Evolutionary conservation across 257 asterid species (phyloP).

Genomic region (Nicotiana obtusifolia): DNA sequence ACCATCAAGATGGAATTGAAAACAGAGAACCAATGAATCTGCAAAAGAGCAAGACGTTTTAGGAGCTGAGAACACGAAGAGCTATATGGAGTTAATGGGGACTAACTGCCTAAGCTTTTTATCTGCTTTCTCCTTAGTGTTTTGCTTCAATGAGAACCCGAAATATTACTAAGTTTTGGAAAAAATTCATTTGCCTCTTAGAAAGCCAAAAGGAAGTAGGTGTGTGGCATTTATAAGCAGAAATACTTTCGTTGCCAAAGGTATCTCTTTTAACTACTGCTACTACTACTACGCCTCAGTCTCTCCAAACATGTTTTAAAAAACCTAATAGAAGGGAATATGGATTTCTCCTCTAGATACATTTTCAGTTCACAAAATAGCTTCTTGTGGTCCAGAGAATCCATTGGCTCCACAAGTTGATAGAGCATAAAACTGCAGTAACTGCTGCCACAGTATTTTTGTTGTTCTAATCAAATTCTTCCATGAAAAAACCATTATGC

Average conservation of each 20-base stretch:
- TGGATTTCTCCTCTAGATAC: not conserved
- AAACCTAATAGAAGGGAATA: not conserved
- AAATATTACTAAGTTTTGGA: not conserved
- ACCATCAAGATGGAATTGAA: conserved; percentile 80
- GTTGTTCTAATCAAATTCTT: not conserved
- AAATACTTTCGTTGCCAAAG: not conserved
- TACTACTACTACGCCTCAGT: not conserved
- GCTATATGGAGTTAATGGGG: not conserved
- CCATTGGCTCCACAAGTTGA: not conserved
- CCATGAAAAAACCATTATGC: not conserved
- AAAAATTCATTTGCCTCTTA: not conserved
- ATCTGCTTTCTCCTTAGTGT: not conserved
- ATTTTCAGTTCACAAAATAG: not conserved
- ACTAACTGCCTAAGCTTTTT: not conserved
- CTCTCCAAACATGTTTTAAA: not conserved
- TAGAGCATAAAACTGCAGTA: not conserved
- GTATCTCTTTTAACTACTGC: not conserved
- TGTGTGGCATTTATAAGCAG: not conserved
- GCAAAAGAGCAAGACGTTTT: conserved; percentile 15
- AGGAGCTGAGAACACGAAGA: not conserved
- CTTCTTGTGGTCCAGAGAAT: not conserved
- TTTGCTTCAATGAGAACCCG: not conserved
- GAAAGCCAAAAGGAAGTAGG: not conserved
- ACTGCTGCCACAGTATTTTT: too few relatives aligned
- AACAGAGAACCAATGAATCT: conserved; percentile 84